Base-by-base conservation (phyloP, 73 alveolate genomes). In the Paraurostyla sp. region DNA sequence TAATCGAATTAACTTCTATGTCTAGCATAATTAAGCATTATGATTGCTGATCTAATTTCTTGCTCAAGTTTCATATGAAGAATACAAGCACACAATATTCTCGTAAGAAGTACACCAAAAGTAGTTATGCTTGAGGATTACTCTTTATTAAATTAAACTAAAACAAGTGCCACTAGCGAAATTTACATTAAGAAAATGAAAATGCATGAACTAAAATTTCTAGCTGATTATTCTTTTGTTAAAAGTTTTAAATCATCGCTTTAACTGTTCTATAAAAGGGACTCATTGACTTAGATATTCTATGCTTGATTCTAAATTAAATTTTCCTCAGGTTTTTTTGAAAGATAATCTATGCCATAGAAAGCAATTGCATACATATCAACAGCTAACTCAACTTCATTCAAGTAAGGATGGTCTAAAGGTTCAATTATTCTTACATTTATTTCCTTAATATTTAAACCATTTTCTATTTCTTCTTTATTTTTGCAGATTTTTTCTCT, bases 1-100 rank as follows among this genome's bases (percentile, higher is more conserved):
- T 36, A 52, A 18, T 32, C 42, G 7, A 20, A 9, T 36, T 41
- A 18, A 7, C 11, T 15, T 25, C 9, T n/a, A 35, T 3, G 18
- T 69, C 69, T 52, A n/a, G 69, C 69, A 69, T 33, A 69, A 32
- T 69, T 69, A 9, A 41, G 29, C 85, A 69, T 69, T 9, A 32
- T 43, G 11, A 69, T 9, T 27, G 85, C 11, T 43, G 29, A 43
- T 23, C 40, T 69, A 9, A 69, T 9, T 69, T 69, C 85, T 13
- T 38, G 29, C 20, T n/a, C 42, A 6, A 69, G 49, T 36, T 69
- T 3, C 42, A 69, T n/a, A 25, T 69, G 85, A 7, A 69, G 69
- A 30, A 69, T 18, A 33, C 11, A 3, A 11, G 85, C 85, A 43
- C 85, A 69, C 11, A 69, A 15, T 4, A 41, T 6, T 36, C 85